Evolutionary conservation across 2,329 filamentous ascomycete species (phyloP), one percentile per base, ranked within the genome.

Genomic region (Colletotrichum sp.): DNA sequence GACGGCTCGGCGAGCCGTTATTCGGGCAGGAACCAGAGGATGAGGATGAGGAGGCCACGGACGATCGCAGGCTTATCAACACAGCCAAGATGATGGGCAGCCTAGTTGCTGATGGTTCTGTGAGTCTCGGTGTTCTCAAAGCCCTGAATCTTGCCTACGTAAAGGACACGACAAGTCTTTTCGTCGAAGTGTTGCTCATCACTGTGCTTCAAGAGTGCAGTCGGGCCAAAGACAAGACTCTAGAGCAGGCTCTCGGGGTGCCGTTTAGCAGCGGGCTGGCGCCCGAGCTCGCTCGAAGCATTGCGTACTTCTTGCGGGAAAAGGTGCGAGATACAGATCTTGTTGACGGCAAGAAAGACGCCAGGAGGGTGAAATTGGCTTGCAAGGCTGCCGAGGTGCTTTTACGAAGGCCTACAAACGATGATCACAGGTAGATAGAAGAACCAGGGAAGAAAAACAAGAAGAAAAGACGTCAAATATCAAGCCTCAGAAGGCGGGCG

Each of bases 281-380:
- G 4, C 92, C 93, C 1, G 91, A 93, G 73, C 90, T 98, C 77
- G 92, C 93, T 7, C 91, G 91, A 72, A 95, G 95, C 0, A 81
- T 98, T 78, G 92, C 94, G 77, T 98, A 93, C 84, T 97, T 98
- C 81, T 81, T 99, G 69, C 91, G 92, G 81, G 96, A 94, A 82
- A 90, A 94, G 60, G 89, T 98, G 18, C 88, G 90, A 6, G 94
- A 93, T 82, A 94, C 93, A 1, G 85, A 91, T 80, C 84, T 92
- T 78, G 83, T 90, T 59, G 85, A 86, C 16, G 85, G 86, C 7
- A 90, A 88, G 79, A 85, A 85, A 77, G 87, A 91, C 70, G 85
- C 84, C 70, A 87, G 85, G 78, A 86, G 84, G 76, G 80, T 93
- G 10, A 87, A 84, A 80, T 88, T 86, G 80, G 86, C 84, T 4